Evolutionary conservation across 768 basidiomycete genomes (phyloP), one percentile per base, ranked within the genome.

Genomic region (Daedaleopsis sinensis): DNA sequence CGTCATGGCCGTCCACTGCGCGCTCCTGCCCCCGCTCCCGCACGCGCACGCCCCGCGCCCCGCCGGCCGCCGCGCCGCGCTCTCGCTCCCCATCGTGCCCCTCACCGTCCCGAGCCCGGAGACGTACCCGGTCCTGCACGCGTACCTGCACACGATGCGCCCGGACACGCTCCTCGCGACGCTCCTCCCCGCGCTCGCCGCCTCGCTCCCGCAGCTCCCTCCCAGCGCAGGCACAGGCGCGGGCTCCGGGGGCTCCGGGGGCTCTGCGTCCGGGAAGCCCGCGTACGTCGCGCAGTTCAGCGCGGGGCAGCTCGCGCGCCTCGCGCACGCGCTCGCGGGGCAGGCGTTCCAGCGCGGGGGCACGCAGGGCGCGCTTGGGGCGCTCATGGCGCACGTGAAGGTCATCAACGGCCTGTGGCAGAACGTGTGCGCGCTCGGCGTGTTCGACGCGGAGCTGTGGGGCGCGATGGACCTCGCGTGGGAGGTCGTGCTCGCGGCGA

Each of bases 131-230:
- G 72, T 79, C 36, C 77, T 94, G 32, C 79, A 83, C 55, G 71
- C 78, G 13, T 93, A 84, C 77, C 78, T 93, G 56, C 92, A 93
- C 74, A 86, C 83, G 12, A 86, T 85, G 61, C 77, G 82, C 55
- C 61, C 78, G 0, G 71, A 78, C n/a, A 66, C 69, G 42, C 78
- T 94, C 23, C 77, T 90, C 61, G 72, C 75, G 11, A 69, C 79
- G 3, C 78, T 91, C 44, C 66, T 81, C 61, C 74, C 80, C 32
- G 59, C 67, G 18, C 72, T 69, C 61, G 67, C 66, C 36, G 54
- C 18, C 52, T 49, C 44, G 54, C 71, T 61, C 62, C 72, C 64
- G 50, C 56, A 35, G 46, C 37, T 48, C 44, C n/a, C n/a, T n/a
- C n/a, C n/a, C n/a, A n/a, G n/a, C n/a, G n/a, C n/a, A n/a, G n/a